Conservation (phyloP, 352 stramenopile genomes). For the Globisporangium spinosum region DNA sequence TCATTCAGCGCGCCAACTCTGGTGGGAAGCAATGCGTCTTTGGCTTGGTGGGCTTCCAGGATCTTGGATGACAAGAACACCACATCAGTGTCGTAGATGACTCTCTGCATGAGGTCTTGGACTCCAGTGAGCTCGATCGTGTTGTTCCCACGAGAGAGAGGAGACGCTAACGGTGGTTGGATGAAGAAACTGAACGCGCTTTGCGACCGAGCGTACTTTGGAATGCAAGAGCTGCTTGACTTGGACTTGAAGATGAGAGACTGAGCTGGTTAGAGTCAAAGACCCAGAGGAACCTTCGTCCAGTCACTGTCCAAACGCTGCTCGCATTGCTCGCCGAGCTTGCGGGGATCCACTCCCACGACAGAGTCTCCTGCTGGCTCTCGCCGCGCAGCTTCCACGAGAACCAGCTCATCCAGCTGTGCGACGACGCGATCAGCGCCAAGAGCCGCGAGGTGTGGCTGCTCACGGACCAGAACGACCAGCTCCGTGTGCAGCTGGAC, state of each 20-base stretch:
- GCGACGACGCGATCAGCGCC: slow-evolving; percentile 66
- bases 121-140: slow-evolving; percentile 3
- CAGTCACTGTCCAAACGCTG: slow-evolving; percentile 25
- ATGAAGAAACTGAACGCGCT: slow-evolving; percentile 32
- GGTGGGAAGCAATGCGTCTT: slow-evolving; percentile 23
- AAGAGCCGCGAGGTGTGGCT: slow-evolving; percentile 75
- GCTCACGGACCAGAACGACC: slow-evolving; percentile 60
- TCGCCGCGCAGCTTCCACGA: slow-evolving; percentile 72
- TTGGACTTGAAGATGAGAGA: slow-evolving; percentile 6
- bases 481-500: slow-evolving; percentile 60
- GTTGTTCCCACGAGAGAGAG: slow-evolving; percentile 5
- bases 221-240: slow-evolving; percentile 11
- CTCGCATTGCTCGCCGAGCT: slow-evolving; percentile 3
- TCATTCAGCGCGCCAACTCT: slow-evolving; percentile 26
- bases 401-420: slow-evolving; percentile 67
- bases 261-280: slow-evolving; percentile 19
- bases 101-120: slow-evolving; percentile 19
- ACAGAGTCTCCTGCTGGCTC: slow-evolving; percentile 22
- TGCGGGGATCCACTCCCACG: slow-evolving; percentile 11
- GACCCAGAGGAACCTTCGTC: slow-evolving; percentile 21
- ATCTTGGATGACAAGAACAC: slow-evolving; percentile 25
- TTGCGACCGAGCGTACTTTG: slow-evolving; percentile 20
- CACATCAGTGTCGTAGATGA: slow-evolving; percentile 17
- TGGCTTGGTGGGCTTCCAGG: slow-evolving; percentile 26
- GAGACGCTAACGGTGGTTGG: slow-evolving; percentile 10